A percentile compares a stretch with the other conserved stretches of the same genome.
Conservation (phyloP, 1,284 basidiomycete species). For the Athelia sp. region DNA sequence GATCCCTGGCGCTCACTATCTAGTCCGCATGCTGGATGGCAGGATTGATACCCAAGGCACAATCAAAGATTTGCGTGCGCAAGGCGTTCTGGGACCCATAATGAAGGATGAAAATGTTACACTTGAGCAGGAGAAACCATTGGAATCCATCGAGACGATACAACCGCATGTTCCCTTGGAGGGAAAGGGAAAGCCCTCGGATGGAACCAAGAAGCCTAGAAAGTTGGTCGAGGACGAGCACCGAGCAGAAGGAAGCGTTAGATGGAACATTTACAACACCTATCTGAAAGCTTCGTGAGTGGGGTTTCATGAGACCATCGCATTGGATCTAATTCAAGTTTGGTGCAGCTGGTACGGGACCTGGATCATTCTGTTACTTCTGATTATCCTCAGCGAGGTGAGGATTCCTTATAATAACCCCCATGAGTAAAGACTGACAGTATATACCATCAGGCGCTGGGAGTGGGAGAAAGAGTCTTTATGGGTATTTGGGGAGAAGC, state of each 20-base stretch:
- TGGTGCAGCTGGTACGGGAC: conserved; percentile 43
- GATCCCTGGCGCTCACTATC: conserved; percentile 49
- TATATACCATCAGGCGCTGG: conserved; percentile 20
- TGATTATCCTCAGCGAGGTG: conserved; percentile 33
- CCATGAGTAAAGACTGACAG: neutral
- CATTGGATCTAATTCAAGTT: neutral
- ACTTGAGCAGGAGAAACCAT: conserved; percentile 17
- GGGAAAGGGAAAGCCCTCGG: conserved; percentile 13
- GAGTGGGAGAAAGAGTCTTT: conserved; percentile 51
- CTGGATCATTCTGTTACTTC: conserved; percentile 33
- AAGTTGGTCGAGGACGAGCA: conserved; percentile 55
- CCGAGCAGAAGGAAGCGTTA: conserved; percentile 57
- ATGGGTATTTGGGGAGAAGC: conserved; percentile 45
- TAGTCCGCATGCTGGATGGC: conserved; percentile 60
- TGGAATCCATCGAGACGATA: conserved; percentile 11
- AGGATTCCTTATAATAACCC: neutral
- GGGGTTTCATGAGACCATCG: neutral
- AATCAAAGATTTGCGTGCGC: conserved; percentile 40
- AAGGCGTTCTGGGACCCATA: conserved; percentile 44
- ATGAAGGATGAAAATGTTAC: conserved; percentile 27
- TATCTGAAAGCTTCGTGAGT: conserved; percentile 54
- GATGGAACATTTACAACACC: conserved; percentile 58
- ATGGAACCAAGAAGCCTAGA: conserved; percentile 35
- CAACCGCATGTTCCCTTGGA: conserved; percentile 22
- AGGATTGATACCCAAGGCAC: conserved; percentile 53